phyloP scores from a whole-genome alignment of 345 rosid genomes.

The Citrus reticulata region DNA sequence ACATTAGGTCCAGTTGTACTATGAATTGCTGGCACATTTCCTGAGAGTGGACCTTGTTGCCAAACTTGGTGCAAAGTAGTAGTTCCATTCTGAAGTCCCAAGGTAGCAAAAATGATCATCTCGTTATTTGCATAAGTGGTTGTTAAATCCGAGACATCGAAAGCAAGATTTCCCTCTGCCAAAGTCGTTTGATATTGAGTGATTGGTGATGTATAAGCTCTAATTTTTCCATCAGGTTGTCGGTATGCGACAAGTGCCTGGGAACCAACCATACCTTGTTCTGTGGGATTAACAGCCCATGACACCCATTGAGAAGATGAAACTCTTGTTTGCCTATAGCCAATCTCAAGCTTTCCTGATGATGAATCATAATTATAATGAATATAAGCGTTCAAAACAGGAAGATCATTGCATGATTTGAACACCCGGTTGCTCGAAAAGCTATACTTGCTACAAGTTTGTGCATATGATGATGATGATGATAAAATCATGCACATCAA shows the following conservation, averaged over 20 bases:
- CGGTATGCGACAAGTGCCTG: conserved; percentile 83
- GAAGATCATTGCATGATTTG: conserved; percentile 67
- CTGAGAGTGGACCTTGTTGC: conserved; percentile 75
- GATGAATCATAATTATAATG: conserved; percentile 66
- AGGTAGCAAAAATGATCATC: conserved; percentile 64
- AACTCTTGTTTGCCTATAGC: conserved; percentile 61
- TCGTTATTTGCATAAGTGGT: conserved; percentile 55
- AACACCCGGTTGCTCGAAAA: conserved; percentile 63
- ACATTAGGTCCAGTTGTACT: conserved; percentile 50
- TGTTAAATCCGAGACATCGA: conserved; percentile 54
- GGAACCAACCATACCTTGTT: conserved; percentile 67
- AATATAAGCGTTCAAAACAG: conserved; percentile 63
- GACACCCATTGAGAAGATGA: conserved; percentile 63
- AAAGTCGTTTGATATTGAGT: conserved; percentile 43
- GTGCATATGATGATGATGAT: conserved; percentile 31
- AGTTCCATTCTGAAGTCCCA: conserved; percentile 35
- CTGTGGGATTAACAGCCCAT: conserved; percentile 85
- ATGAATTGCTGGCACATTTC: conserved; percentile 39
- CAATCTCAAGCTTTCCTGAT: conserved; percentile 51
- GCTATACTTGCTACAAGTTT: conserved; percentile 52
- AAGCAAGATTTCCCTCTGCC: conserved; percentile 54
- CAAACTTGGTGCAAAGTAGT: conserved; percentile 65
- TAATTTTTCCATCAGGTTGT: conserved; percentile 49
- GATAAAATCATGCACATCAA: conserved; percentile 18
- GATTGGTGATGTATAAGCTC: conserved; percentile 66